A percentile compares a stretch with the other conserved stretches of the same genome.
Evolutionary conservation across 306 rosid species (phyloP).

Genomic region (Begonia peltatifolia): DNA sequence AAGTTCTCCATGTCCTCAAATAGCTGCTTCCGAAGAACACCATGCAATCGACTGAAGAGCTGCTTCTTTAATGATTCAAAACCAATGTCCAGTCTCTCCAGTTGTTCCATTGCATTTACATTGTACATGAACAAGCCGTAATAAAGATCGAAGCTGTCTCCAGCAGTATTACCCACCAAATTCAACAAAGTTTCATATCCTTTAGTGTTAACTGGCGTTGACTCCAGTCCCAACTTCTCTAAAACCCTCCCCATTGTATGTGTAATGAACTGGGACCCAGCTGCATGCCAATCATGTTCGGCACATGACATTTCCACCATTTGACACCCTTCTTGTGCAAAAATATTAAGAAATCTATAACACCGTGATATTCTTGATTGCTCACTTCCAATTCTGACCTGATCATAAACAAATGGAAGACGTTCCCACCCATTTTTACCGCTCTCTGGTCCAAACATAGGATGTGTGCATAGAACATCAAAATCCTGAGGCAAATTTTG

Average conservation of each 20-base stretch:
- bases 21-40: constrained; percentile 33
- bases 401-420: constrained; percentile 64
- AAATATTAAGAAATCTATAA: constrained; percentile 52
- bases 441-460: constrained; percentile 97
- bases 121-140: constrained; percentile 87
- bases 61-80: constrained; percentile 62
- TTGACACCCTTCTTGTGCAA: constrained; percentile 61
- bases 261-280: constrained; percentile 83
- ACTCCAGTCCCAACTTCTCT: constrained; percentile 48
- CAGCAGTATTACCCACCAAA: constrained; percentile 70
- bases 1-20: constrained; percentile 31
- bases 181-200: constrained; percentile 73
- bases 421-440: constrained; percentile 70
- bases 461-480: constrained; percentile 83
- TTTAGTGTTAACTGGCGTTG: constrained; percentile 65
- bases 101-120: constrained; percentile 68
- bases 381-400: constrained; percentile 50
- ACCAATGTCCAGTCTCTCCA: constrained; percentile 46
- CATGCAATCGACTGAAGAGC: constrained; percentile 60
- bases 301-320: constrained; percentile 95
- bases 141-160: constrained; percentile 85
- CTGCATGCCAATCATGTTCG: constrained; percentile 77
- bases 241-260: constrained; percentile 77
- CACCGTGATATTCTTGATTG: constrained; percentile 49
- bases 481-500: constrained; percentile 42